Base-by-base conservation (phyloP, 2,329 filamentous ascomycete genomes). In the Lizonia empirigonia region DNA sequence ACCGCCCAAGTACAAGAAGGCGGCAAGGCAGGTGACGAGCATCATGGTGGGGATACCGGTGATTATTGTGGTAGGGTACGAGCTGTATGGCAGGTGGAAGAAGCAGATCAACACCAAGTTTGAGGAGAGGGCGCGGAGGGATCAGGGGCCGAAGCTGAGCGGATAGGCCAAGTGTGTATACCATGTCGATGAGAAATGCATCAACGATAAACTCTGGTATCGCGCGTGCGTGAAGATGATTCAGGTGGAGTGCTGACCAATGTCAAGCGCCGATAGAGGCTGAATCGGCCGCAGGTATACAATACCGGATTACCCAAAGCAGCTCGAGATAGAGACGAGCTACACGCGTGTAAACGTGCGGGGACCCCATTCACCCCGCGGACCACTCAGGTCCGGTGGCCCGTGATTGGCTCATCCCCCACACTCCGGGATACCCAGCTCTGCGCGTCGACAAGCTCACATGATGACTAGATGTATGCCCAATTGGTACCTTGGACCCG, bases 1-100 rank as follows among this genome's bases (percentile, higher is more conserved):
- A 16, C 65, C 66, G 15, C 38, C 54, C 1, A 70, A 72, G 34
- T 74, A 74, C 60, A 65, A 66, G 41, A 60, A 63, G 4, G 65
- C 68, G 1, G 65, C 63, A 36, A 55, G 70, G 2, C 50, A 68
- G 1, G 58, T 73, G 1, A 68, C 64, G 24, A 59, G 63, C 10
- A 69, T 74, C 5, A 71, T 74, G 5, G 70, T 74, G 7, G 67
- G 64, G 8, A 47, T 72, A 24, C 72, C 72, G 1, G 45, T 74
- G 24, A 55, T 70, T 0, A 22, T 73, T 9, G 70, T 74, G 18
- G 56, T 65, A 24, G 64, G 70, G 16, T 71, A 56, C 18, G 68
- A 73, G 41, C 30, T 74, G 50, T 71, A 64, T 34, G 45, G 59
- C 33, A 53, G 70, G 47, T 63, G 59, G 64, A 49, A 48, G 50